Conservation (phyloP, 495 filamentous ascomycete species). For the Penicillium herquei region DNA sequence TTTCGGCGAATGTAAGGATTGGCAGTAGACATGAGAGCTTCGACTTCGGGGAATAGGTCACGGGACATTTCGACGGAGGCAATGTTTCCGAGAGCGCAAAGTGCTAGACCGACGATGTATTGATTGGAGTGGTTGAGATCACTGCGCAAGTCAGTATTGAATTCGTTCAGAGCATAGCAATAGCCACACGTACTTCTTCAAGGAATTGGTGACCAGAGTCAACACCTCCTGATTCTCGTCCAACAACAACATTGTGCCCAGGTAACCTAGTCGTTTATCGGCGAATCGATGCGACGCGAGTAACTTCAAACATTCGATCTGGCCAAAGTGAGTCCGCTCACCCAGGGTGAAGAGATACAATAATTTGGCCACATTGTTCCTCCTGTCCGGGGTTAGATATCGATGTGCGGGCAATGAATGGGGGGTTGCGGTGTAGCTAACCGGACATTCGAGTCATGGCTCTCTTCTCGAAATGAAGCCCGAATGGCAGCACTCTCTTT, state of each 20-base stretch:
- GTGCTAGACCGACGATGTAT: constrained; percentile 94
- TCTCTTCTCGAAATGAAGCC: constrained; percentile 96
- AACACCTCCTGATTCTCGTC: constrained; percentile 99
- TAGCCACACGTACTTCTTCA: constrained; percentile 73
- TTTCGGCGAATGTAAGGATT: constrained; percentile 98
- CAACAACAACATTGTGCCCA: constrained; percentile 92
- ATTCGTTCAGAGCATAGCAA: neutral
- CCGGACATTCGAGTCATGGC: constrained; percentile 85
- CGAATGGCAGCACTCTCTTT: constrained; percentile 98
- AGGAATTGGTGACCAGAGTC: constrained; percentile 93
- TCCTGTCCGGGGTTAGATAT: constrained; percentile 53
- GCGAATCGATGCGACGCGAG: constrained; percentile 96
- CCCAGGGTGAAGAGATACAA: constrained; percentile 98
- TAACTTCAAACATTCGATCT: constrained; percentile 98
- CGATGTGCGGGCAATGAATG: constrained; percentile 1
- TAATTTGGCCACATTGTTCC: constrained; percentile 98
- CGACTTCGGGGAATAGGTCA: constrained; percentile 93
- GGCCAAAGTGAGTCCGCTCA: constrained; percentile 96
- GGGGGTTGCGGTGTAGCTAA: constrained; percentile 35
- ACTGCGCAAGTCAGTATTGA: constrained; percentile 47
- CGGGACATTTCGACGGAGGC: constrained; percentile 98
- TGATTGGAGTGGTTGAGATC: constrained; percentile 97
- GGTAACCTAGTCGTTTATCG: constrained; percentile 93
- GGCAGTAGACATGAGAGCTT: constrained; percentile 81
- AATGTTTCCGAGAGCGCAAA: constrained; percentile 95